phyloP scores from a whole-genome alignment of 257 asterid genomes.

The Ilex asprella region DNA sequence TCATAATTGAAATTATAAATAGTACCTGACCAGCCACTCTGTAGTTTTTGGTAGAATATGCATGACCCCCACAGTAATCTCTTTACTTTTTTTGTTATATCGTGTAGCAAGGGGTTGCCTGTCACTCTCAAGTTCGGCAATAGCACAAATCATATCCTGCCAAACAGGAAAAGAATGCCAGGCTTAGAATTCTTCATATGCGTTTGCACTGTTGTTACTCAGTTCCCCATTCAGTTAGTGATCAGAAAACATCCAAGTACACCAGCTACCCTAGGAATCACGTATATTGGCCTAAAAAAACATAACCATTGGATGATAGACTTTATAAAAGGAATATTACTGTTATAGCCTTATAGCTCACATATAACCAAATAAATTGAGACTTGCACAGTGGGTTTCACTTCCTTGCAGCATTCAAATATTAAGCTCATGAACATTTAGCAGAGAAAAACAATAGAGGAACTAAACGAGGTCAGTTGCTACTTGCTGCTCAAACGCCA shows the following conservation, averaged over 20 bases:
- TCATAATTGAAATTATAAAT: background rate
- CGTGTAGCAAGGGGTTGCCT: constrained; percentile 64
- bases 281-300: too few relatives aligned
- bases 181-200: background rate
- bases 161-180: constrained; percentile 13
- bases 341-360: too few relatives aligned
- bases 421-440: too few relatives aligned
- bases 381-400: too few relatives aligned
- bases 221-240: background rate
- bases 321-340: too few relatives aligned
- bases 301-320: too few relatives aligned
- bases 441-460: too few relatives aligned
- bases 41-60: constrained; percentile 72
- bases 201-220: background rate
- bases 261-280: too few relatives aligned
- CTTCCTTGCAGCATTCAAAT: too few relatives aligned
- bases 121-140: constrained; percentile 88
- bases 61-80: constrained; percentile 64
- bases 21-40: constrained; percentile 69
- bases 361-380: too few relatives aligned
- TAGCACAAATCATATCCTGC: constrained; percentile 90
- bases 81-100: constrained; percentile 59
- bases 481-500: too few relatives aligned
- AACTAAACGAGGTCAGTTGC: too few relatives aligned
- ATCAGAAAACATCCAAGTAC: background rate